Conservation (phyloP, 805 yeast genomes). For the Komagataella mondaviorum region DNA sequence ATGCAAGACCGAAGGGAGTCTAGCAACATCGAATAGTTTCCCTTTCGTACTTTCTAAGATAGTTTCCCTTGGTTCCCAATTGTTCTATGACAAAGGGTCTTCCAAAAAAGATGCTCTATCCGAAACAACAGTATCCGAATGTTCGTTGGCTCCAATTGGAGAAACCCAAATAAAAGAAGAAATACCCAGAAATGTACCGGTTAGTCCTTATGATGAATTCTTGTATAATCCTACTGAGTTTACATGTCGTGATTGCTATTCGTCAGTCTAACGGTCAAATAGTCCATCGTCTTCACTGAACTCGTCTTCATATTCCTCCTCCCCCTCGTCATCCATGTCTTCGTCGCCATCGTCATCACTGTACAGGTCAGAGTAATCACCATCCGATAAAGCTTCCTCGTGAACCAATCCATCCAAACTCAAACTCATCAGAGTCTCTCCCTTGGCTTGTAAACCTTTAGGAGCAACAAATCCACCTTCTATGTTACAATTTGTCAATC, state of each 20-base stretch:
- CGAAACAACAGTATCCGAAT: not conserved
- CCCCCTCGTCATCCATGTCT: conserved; percentile 24
- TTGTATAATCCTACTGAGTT: not conserved
- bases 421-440: conserved; percentile 22
- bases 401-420: conserved; percentile 15
- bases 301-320: conserved; percentile 30
- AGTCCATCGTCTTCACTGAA: conserved; percentile 42
- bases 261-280: conserved; percentile 1
- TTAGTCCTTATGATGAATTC: not conserved
- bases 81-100: not conserved
- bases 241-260: not conserved
- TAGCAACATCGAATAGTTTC: not conserved
- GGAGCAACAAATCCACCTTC: conserved; percentile 68
- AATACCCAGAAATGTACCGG: not conserved
- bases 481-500: conserved; percentile 69
- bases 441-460: conserved; percentile 31
- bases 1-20: not conserved
- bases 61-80: not conserved
- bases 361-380: conserved; percentile 5
- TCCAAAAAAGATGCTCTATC: not conserved
- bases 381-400: conserved; percentile 8
- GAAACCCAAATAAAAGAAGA: not conserved
- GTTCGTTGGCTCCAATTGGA: not conserved
- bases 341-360: conserved; percentile 15
- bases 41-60: not conserved